Base-by-base conservation (phyloP, 1,139 yeast species). In the Magnusiomyces suaveolens region DNA sequence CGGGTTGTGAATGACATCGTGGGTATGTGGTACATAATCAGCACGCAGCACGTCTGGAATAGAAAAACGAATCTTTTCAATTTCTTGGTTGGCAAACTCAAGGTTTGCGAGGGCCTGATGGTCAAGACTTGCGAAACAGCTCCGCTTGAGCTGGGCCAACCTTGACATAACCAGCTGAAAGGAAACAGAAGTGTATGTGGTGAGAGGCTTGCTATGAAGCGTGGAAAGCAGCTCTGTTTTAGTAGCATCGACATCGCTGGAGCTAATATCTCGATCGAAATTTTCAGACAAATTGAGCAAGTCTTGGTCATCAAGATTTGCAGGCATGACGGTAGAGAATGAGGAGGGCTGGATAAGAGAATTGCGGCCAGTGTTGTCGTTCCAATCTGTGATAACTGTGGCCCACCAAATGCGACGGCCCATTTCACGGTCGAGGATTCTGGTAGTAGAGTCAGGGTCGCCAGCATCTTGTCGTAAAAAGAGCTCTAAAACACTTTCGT, bases 361-460 rank as follows among this genome's bases (percentile, higher is more conserved):
- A 44, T 60, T 60, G 21, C 72, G 54, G 44, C 64, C 66, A 29
- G 62, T 59, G 47, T 64, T 69, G 51, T 72, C 73, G 44, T 64
- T 62, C 75, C 75, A 72, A 57, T 72, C 75, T 33, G 64, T 57
- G 16, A 62, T 63, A 6, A 70, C 64, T 26, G 71, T 60, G 1
- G 65, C 47, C 74, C 74, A 72, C 71, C 73, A 70, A n/a, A 67
- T 60, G 32, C 70, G 48, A 25, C 70, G 60, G 43, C 68, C 65
- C 18, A 68, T 52, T 48, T 69, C 71, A 32, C 63, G 57, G 32
- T 67, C 68, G 26, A 62, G 51, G 51, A 58, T 53, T 47, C 56
- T 52, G 39, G 56, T 50, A 2, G 55, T 52, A 24, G 56, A 50
- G 26, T 54, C 56, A 24, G 48, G 50, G 23, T 54, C 59, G 4